Evolutionary conservation across 2,329 filamentous ascomycete species (phyloP), one percentile per base, ranked within the genome.

Genomic region (Didymellaceae sp.): DNA sequence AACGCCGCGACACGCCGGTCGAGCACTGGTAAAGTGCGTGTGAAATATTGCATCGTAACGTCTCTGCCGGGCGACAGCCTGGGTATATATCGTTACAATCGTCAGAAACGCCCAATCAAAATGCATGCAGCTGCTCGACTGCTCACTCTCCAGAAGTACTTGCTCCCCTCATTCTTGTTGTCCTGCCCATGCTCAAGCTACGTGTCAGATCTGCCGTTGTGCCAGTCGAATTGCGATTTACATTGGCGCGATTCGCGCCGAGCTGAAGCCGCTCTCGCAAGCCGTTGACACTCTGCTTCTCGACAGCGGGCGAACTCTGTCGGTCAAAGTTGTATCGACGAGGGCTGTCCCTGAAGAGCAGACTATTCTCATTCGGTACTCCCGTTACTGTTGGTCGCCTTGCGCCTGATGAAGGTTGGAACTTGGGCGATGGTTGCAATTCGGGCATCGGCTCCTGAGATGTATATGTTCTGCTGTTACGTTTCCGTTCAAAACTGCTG

Each of bases 381-480:
- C 48, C 48, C 6, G 64, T 55, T 4, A 66, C 54, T 9, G 66
- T 70, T 1, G 69, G 70, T 6, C 68, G 66, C n/a, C 69, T 68
- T 2, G 65, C 54, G n/a, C 57, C 57, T 4, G 63, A 34, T 9
- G 63, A 64, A 4, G 59, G 58, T 35, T 68, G 67, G 13, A 72
- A 40, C 4, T 65, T 57, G 11, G 67, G 68, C 6, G 65, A 68
- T 24, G 67, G 66, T 31, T 68, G 67, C 9, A 69, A 55, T 31
- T 72, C 67, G 6, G 72, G 72, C 55, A 75, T 60, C 2, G 72
- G 73, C 30, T 73, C 66, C 6, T 70, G 65, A 9, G 68, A 70
- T 8, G 68, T 70, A 43, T 73, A 75, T 10, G 73, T 68, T 45
- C 71, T 63, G 39, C 61, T 55, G 28, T 59, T 53, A n/a, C 61